Evolutionary conservation across 768 basidiomycete genomes (phyloP), one percentile per base, ranked within the genome.

Genomic region (Cytidiella melzeri): DNA sequence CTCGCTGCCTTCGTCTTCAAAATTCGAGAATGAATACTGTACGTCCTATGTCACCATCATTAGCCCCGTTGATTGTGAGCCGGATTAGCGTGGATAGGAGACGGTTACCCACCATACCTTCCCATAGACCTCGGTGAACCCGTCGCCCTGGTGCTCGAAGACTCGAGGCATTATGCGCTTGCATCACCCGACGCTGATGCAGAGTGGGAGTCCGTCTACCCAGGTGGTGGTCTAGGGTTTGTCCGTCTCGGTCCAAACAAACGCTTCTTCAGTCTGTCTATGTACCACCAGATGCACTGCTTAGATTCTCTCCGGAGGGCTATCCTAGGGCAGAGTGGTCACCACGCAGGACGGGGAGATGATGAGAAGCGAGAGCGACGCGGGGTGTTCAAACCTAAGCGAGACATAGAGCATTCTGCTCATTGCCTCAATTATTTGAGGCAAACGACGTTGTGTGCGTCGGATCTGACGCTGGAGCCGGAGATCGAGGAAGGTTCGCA

Each of bases 281-380:
- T 66, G 61, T 66, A 61, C 54, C 68, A 68, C 57, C 59, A 67
- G 57, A 52, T 68, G 48, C 66, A 67, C 43, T 69, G 66, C 42
- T 52, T 69, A 7, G 57, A 63, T 51, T 48, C 52, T 10, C 52
- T 68, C 41, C 61, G 65, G 6, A 39, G 39, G 9, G 59, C 63
- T 4, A 56, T 65, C 36, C 55, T 60, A 12, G 50, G 45, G 4
- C 41, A 43, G 3, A 41, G 9, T 1, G 41, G 43, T 1, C 50
- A 41, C 15, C 45, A 52, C 45, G 27, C 12, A 7, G 42, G 23
- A 11, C 19, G n/a, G 27, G 27, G 39, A 5, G 11, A 15, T 3
- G 13, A 19, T 7, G n/a, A n/a, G n/a, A 26, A 25, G 38, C 19
- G 20, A 25, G n/a, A 39, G 27, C 41, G 44, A 12, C 27, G 28